Evolutionary conservation across 148 eudicot genomes (phyloP).

Genomic region (Fallopia convolvulus): DNA sequence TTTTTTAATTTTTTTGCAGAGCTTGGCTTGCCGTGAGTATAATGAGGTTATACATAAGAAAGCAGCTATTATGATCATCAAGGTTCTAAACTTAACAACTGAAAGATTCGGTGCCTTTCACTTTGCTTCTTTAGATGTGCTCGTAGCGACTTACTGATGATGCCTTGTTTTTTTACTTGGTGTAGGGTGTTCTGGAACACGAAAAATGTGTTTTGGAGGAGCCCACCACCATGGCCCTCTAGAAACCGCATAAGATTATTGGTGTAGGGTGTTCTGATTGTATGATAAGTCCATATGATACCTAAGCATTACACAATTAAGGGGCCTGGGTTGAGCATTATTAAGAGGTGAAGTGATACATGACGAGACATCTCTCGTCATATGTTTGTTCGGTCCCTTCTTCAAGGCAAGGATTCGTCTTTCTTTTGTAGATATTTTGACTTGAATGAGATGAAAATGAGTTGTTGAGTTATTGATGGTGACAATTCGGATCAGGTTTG

Average conservation of each 20-base stretch:
- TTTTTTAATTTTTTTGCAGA: conserved; percentile 33
- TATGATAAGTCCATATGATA: too few species aligned
- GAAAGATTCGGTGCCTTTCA: conserved; percentile 1
- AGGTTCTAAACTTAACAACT: conserved; percentile 30
- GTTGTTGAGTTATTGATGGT: too few species aligned
- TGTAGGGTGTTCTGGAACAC: conserved; percentile 38
- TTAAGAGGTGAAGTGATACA: too few species aligned
- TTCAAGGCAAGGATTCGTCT: too few species aligned
- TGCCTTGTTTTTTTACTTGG: neutral
- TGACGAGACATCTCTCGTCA: too few species aligned
- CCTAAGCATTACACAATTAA: too few species aligned
- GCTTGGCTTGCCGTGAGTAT: conserved; percentile 67
- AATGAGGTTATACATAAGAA: conserved; percentile 92
- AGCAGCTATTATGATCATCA: conserved; percentile 77
- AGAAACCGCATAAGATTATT: neutral
- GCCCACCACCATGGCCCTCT: neutral
- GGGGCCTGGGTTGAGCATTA: too few species aligned
- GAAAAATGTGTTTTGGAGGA: conserved; percentile 19
- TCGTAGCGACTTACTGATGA: conserved; percentile 1
- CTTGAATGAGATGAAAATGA: too few species aligned
- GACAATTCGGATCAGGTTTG: too few species aligned
- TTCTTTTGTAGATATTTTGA: too few species aligned
- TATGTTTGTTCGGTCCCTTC: too few species aligned
- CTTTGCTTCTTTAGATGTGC: conserved; percentile 8
- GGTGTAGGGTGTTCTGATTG: too few species aligned